A percentile compares a stretch with the other conserved stretches of the same genome.
These are phyloP conservation scores for Insectozyma bohioensis DNA, from an alignment of 1,139 yeast species.

Conservation along the genomic window DNA sequence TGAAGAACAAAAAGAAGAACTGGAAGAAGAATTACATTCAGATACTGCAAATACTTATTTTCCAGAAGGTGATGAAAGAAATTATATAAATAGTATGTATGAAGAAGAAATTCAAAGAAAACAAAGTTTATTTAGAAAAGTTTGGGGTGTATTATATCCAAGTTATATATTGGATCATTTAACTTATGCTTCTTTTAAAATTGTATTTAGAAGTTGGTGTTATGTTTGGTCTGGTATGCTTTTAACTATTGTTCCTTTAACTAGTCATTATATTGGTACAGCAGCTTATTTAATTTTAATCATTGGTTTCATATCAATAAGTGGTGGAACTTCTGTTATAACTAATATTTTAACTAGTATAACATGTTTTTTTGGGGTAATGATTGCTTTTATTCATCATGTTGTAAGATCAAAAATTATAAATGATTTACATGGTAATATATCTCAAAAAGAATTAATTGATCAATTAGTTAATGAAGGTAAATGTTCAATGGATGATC, in stretches of 20 bases:
- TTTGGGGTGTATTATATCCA: conserved; percentile 19
- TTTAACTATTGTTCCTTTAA: conserved; percentile 24
- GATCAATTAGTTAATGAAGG: conserved; percentile 26
- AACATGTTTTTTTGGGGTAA: conserved; percentile 17
- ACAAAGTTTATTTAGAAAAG: conserved; percentile 16
- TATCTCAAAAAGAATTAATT: conserved; percentile 20
- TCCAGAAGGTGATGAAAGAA: conserved; percentile 13
- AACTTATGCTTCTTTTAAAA: conserved; percentile 25
- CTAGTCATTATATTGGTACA: conserved; percentile 30
- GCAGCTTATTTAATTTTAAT: conserved; percentile 31
- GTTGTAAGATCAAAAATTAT: conserved; percentile 28
- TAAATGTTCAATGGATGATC: conserved; percentile 23
- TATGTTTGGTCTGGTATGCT: conserved; percentile 30
- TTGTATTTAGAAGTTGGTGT: conserved; percentile 27
- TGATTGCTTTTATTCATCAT: conserved; percentile 26
- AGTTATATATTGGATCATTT: conserved; percentile 28
- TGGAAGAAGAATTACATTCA: too few species aligned
- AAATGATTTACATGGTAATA: conserved; percentile 25
- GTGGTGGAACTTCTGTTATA: conserved; percentile 31
- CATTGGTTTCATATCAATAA: conserved; percentile 25
- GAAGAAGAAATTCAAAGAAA: conserved; percentile 11
- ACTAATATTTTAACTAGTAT: conserved; percentile 19
- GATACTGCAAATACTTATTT: conserved; percentile 11
- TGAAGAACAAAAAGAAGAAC: too few species aligned
- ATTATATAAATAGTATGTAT: conserved; percentile 6